Percentiles rank a stretch among this genome's conserved stretches.
These are phyloP conservation scores for Camellia japonica DNA, from an alignment of 148 eudicot genomes.

Conservation along the genomic window DNA sequence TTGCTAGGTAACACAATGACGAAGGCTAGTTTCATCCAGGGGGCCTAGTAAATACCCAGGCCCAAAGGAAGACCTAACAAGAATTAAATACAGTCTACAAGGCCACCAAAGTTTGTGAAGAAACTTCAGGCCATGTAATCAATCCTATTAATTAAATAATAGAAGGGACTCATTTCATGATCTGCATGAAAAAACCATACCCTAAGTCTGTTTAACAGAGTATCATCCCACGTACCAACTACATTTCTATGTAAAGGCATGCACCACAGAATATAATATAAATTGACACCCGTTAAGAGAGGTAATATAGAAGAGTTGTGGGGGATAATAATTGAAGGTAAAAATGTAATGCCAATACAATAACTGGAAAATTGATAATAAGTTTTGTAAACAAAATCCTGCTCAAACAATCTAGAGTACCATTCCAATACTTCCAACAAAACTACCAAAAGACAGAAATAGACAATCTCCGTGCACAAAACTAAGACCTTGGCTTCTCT, in stretches of 20 bases:
- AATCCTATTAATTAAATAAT: no score
- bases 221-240: not conserved
- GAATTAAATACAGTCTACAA: no score
- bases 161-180: no score
- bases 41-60: no score
- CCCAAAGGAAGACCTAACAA: no score
- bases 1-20: no score
- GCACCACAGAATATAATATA: not conserved
- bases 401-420: slow-evolving; percentile 12
- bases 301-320: not conserved
- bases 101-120: no score
- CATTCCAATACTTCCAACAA: slow-evolving; percentile 4
- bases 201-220: no score
- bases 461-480: not conserved
- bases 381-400: slow-evolving; percentile 6
- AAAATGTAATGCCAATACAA: slow-evolving; percentile 1
- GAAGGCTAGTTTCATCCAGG: no score
- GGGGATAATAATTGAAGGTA: not conserved
- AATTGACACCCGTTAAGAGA: no score
- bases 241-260: not conserved
- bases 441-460: not conserved
- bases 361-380: slow-evolving; percentile 7
- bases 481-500: slow-evolving; percentile 91
- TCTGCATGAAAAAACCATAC: no score
- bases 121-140: no score